phyloP scores from a whole-genome alignment of 306 rosid species.

The Carpinus viminea region DNA sequence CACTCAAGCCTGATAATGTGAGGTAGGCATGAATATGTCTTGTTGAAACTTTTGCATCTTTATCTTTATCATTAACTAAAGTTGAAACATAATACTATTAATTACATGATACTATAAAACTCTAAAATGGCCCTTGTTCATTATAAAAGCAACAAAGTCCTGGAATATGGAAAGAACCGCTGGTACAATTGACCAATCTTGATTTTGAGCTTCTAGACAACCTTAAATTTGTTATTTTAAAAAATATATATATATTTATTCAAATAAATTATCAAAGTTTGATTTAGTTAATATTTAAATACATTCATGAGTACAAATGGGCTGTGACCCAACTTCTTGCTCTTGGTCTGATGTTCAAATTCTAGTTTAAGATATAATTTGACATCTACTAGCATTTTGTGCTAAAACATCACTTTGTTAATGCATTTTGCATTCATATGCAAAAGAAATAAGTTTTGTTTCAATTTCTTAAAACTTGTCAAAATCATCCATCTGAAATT shows the following conservation, averaged over 20 bases:
- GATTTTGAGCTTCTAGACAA: conserved; percentile 5
- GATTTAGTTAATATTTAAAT: neutral
- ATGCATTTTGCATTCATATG: neutral
- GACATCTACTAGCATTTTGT: neutral
- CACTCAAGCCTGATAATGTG: neutral
- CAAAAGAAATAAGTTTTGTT: neutral
- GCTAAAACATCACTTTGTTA: neutral
- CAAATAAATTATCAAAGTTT: neutral
- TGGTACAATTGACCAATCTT: neutral
- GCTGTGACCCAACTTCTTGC: neutral
- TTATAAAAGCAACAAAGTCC: neutral
- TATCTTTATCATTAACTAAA: neutral
- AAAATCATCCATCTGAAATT: neutral
- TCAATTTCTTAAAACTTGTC: neutral
- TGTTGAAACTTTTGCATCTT: neutral
- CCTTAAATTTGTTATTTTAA: neutral
- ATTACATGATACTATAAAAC: too few relatives aligned
- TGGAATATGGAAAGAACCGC: neutral
- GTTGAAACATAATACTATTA: neutral
- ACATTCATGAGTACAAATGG: neutral
- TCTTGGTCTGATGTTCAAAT: neutral
- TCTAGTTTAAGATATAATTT: neutral
- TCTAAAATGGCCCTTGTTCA: neutral
- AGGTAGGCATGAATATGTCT: neutral
- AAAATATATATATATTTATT: neutral